Evolutionary conservation across 2,329 filamentous ascomycete species (phyloP).

Genomic region (Colletotrichum euphorbiae): DNA sequence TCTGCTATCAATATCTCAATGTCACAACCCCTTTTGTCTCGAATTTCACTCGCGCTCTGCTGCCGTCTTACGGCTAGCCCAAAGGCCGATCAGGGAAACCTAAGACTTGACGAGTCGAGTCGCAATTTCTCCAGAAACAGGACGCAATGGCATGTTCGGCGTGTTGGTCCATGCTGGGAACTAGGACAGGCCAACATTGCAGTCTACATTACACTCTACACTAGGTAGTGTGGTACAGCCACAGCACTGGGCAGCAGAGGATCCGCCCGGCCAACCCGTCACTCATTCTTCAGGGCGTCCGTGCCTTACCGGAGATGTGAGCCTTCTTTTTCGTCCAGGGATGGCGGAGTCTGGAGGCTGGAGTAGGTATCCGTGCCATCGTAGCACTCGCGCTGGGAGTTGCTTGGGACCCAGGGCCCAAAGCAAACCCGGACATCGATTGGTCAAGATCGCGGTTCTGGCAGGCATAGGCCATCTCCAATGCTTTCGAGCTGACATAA

Average conservation of each 20-base stretch:
- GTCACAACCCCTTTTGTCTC: neutral
- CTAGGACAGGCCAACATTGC: neutral
- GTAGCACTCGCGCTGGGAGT: conserved; percentile 19
- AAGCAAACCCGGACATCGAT: neutral
- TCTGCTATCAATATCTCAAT: neutral
- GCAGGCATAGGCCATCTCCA: conserved; percentile 2
- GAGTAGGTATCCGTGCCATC: conserved; percentile 30
- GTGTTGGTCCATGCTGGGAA: neutral
- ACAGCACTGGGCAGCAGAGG: conserved; percentile 17
- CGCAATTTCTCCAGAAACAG: conserved; percentile 23
- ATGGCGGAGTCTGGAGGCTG: conserved; percentile 23
- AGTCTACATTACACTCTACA: too few species aligned
- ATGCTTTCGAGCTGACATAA: neutral
- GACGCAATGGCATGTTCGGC: conserved; percentile 3
- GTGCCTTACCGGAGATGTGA: neutral
- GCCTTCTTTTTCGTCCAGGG: conserved; percentile 15
- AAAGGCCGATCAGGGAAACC: neutral
- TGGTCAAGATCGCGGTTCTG: conserved; percentile 8
- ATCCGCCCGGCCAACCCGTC: conserved; percentile 4
- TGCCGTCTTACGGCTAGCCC: neutral
- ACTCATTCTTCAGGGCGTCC: neutral
- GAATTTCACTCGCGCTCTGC: neutral
- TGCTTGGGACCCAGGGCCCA: neutral
- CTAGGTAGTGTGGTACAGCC: too few species aligned
- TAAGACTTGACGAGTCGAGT: neutral